Evolutionary conservation across 805 yeast species (phyloP).

Genomic region (Pichia thaimueangensis): DNA sequence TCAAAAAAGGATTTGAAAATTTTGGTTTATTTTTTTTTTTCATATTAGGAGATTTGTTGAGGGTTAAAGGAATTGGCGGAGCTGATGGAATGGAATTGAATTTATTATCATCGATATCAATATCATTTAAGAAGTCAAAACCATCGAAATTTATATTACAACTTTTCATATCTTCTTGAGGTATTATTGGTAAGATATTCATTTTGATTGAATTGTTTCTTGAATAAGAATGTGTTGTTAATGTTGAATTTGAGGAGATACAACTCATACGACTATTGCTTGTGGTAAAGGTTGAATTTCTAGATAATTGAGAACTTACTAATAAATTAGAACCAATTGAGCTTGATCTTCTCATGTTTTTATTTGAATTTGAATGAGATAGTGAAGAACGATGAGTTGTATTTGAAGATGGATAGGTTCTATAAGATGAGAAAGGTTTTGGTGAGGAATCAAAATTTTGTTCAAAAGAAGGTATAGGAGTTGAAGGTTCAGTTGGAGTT

Average conservation of each 20-base stretch:
- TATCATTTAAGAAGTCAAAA: not conserved
- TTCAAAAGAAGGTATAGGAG: too few relatives aligned
- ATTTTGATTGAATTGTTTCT: not conserved
- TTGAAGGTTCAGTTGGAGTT: too few relatives aligned
- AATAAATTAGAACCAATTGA: too few relatives aligned
- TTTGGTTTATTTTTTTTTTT: not conserved
- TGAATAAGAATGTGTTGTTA: not conserved
- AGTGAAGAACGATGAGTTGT: too few relatives aligned
- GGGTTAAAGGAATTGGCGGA: conserved; percentile 6
- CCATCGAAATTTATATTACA: not conserved
- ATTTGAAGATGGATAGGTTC: conserved; percentile 25
- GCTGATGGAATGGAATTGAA: conserved; percentile 7
- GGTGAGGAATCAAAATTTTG: too few relatives aligned
- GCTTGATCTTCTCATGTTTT: not conserved
- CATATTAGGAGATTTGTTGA: not conserved
- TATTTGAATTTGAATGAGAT: not conserved
- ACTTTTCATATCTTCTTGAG: conserved; percentile 4
- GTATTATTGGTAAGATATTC: conserved; percentile 6
- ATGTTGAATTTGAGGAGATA: conserved; percentile 3
- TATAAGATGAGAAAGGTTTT: conserved; percentile 28
- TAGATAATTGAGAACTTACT: not conserved
- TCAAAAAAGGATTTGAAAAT: too few relatives aligned
- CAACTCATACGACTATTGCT: conserved; percentile 5
- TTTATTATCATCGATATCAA: not conserved
- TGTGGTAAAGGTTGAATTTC: conserved; percentile 9